phyloP scores from a whole-genome alignment of 1,284 basidiomycete genomes.

The Athelia psychrophila region DNA sequence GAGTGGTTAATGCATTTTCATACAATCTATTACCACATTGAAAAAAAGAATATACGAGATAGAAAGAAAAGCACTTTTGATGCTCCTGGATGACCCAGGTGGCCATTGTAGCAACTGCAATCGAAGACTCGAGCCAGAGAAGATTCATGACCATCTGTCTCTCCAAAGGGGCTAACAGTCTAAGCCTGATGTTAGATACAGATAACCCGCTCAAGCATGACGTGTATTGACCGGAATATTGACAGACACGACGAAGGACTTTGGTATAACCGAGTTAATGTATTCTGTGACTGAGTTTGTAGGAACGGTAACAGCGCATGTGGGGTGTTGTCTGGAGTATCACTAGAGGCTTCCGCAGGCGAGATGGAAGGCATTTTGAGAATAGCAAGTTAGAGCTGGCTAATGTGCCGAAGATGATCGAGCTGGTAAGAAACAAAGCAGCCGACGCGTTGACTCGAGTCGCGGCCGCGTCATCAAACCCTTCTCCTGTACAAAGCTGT shows the following conservation, averaged over 20 bases:
- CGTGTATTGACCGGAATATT: conserved; percentile 73
- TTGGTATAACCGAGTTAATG: conserved; percentile 83
- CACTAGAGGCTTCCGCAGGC: conserved; percentile 2
- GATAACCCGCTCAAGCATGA: conserved; percentile 10
- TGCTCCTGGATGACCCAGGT: conserved; percentile 80
- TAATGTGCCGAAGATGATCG: neutral
- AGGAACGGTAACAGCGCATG: conserved; percentile 82
- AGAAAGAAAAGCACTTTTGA: conserved; percentile 51
- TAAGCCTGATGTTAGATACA: conserved; percentile 28
- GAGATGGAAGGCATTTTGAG: conserved; percentile 11
- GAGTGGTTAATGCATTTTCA: conserved; percentile 63
- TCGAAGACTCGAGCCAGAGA: conserved; percentile 85
- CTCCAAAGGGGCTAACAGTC: conserved; percentile 83
- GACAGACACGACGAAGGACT: conserved; percentile 92
- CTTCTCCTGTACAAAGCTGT: conserved; percentile 36
- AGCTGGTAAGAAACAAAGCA: neutral
- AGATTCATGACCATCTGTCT: conserved; percentile 90
- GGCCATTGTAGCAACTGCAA: conserved; percentile 71
- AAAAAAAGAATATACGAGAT: conserved; percentile 11
- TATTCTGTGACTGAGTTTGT: conserved; percentile 82
- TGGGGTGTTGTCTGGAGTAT: conserved; percentile 24
- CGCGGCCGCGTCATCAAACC: conserved; percentile 2
- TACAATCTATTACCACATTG: conserved; percentile 54
- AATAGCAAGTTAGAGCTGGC: neutral
- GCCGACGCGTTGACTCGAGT: no score